A percentile compares a stretch with the other conserved stretches of the same genome.
phyloP scores from a whole-genome alignment of 768 basidiomycete genomes.

The Filobasidium floriforme region DNA sequence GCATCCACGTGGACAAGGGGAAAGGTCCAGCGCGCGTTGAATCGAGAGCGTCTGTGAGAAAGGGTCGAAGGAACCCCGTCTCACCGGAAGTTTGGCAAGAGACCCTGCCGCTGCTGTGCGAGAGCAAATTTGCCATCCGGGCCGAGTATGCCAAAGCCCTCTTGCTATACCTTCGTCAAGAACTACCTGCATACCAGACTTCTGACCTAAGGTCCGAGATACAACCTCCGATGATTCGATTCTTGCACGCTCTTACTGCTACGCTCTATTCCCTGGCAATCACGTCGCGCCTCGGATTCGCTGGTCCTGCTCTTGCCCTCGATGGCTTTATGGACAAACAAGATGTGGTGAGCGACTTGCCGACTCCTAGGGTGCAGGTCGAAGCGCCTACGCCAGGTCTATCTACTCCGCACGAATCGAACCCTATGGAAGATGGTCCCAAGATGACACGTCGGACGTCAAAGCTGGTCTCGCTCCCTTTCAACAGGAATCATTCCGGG shows the following conservation, averaged over 20 bases:
- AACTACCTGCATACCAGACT: conserved; percentile 51
- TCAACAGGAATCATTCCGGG: conserved; percentile 27
- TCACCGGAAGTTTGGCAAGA: conserved; percentile 86
- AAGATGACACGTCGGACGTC: conserved; percentile 11
- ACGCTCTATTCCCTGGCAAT: conserved; percentile 72
- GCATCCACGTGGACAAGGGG: conserved; percentile 23
- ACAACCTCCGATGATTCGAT: conserved; percentile 57
- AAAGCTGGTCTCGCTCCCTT: conserved; percentile 34
- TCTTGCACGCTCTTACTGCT: conserved; percentile 71
- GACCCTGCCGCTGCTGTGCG: conserved; percentile 74
- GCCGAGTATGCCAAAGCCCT: conserved; percentile 67
- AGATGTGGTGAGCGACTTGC: conserved; percentile 17
- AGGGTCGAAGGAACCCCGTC: conserved; percentile 47
- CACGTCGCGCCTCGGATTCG: conserved; percentile 56
- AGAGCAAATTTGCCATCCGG: conserved; percentile 67
- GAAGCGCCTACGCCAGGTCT: conserved; percentile 41
- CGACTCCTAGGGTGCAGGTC: background rate
- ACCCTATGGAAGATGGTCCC: conserved; percentile 4
- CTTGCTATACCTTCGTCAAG: conserved; percentile 66
- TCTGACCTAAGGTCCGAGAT: conserved; percentile 45
- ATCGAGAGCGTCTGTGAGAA: background rate
- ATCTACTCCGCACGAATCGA: conserved; percentile 24
- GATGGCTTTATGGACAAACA: conserved; percentile 19
- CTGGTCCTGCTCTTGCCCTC: conserved; percentile 42
- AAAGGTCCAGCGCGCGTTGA: conserved; percentile 26